phyloP scores from a whole-genome alignment of 345 rosid genomes.

The Eucalyptus sp. region DNA sequence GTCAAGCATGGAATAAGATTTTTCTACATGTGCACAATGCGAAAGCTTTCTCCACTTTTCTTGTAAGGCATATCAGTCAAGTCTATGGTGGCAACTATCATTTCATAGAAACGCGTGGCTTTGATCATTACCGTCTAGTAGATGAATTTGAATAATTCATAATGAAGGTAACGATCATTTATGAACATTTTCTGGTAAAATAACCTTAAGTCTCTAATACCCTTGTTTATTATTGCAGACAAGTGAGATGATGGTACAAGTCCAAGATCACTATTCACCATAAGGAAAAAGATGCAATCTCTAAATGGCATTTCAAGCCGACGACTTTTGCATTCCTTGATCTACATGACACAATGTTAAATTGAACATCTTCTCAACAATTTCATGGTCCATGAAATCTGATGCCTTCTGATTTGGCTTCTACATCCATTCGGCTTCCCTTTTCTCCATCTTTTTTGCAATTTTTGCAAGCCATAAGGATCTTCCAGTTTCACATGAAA shows the following conservation, averaged over 20 bases:
- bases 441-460: accelerated
- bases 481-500: background rate
- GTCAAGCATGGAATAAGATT: background rate
- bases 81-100: background rate
- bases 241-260: background rate
- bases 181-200: background rate
- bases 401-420: background rate
- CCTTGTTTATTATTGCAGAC: accelerated
- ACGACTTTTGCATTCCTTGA: background rate
- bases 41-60: background rate
- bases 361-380: background rate
- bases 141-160: background rate
- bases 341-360: accelerated
- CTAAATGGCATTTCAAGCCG: background rate
- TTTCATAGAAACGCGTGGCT: background rate
- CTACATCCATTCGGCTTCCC: background rate
- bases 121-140: accelerated
- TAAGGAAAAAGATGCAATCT: background rate
- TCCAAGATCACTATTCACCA: background rate
- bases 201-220: too few relatives aligned
- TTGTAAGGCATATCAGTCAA: accelerated
- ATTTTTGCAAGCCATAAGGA: accelerated
- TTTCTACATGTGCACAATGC: background rate
- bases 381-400: background rate
- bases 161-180: background rate